These are phyloP conservation scores for Butyriboletus loyo DNA, from an alignment of 768 basidiomycete species.

Conservation along the genomic window DNA sequence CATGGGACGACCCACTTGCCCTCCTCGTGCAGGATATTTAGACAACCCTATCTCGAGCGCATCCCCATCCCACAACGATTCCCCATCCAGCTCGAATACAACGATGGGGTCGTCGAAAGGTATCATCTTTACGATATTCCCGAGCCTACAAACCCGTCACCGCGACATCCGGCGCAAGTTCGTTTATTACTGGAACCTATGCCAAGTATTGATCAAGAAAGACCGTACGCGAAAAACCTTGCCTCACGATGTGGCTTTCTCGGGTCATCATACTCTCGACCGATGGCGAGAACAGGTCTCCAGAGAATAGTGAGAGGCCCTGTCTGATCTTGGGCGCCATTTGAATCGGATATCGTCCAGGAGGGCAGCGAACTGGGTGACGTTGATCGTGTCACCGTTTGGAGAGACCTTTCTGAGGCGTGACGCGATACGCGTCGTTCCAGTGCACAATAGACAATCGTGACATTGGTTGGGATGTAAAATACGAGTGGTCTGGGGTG, in stretches of 20 bases:
- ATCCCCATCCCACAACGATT: slow-evolving; percentile 77
- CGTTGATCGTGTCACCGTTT: slow-evolving; percentile 69
- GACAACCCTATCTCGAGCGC: no score
- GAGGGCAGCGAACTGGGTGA: slow-evolving; percentile 76
- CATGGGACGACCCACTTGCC: slow-evolving; percentile 42
- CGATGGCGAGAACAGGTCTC: slow-evolving; percentile 85
- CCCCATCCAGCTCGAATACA: slow-evolving; percentile 74
- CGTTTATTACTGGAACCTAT: slow-evolving; percentile 83
- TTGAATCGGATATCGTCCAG: slow-evolving; percentile 57
- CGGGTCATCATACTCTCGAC: slow-evolving; percentile 84
- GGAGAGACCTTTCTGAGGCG: slow-evolving; percentile 65
- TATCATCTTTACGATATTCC: no score
- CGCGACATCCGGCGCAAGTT: slow-evolving; percentile 70
- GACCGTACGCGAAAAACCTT: neutral
- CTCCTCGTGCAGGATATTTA: slow-evolving; percentile 92
- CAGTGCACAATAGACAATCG: slow-evolving; percentile 57
- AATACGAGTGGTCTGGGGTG: neutral
- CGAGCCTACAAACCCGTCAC: slow-evolving; percentile 75
- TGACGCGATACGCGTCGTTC: slow-evolving; percentile 83
- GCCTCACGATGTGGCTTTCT: slow-evolving; percentile 82
- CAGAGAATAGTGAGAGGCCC: slow-evolving; percentile 75
- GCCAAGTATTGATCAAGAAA: neutral
- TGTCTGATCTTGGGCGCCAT: slow-evolving; percentile 51
- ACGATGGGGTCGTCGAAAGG: slow-evolving; percentile 84
- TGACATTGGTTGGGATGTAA: slow-evolving; percentile 32